Evolutionary conservation across 257 asterid genomes (phyloP).

Genomic region (Pogostemon cablin): DNA sequence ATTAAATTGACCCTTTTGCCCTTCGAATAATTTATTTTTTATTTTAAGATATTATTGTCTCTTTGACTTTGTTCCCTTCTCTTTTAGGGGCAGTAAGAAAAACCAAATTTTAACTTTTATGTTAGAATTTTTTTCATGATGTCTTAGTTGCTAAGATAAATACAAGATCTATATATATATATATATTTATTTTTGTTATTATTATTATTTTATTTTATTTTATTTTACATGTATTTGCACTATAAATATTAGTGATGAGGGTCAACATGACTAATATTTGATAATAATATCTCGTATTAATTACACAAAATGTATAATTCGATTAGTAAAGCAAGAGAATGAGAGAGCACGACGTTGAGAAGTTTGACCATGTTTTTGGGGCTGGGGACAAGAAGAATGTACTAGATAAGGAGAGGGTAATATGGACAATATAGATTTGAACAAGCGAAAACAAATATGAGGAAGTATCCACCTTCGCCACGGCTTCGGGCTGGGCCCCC

Average conservation of each 20-base stretch:
- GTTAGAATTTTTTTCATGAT: too few relatives aligned
- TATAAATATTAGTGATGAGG: too few relatives aligned
- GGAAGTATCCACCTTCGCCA: slow-evolving; percentile 11
- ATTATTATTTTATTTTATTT: too few relatives aligned
- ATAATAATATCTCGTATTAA: too few relatives aligned
- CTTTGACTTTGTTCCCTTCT: neutral
- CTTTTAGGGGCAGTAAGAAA: too few relatives aligned
- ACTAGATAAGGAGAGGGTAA: slow-evolving; percentile 15
- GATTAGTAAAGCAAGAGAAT: neutral
- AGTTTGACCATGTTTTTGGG: neutral
- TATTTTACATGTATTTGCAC: too few relatives aligned
- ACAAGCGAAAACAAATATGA: neutral
- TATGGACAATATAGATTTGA: slow-evolving; percentile 13
- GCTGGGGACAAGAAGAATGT: neutral
- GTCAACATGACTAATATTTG: too few relatives aligned
- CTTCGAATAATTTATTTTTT: neutral
- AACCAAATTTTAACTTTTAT: too few relatives aligned
- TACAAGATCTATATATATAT: too few relatives aligned
- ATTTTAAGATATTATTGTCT: neutral
- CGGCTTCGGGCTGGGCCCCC: neutral
- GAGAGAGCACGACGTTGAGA: neutral
- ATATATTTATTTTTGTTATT: too few relatives aligned
- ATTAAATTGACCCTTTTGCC: neutral
- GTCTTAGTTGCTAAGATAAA: too few relatives aligned
- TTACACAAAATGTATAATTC: too few relatives aligned